Percentiles rank a stretch among this genome's conserved stretches.
These are phyloP conservation scores for Xylaria polymorpha DNA, from an alignment of 2,329 filamentous ascomycete species.

Conservation along the genomic window DNA sequence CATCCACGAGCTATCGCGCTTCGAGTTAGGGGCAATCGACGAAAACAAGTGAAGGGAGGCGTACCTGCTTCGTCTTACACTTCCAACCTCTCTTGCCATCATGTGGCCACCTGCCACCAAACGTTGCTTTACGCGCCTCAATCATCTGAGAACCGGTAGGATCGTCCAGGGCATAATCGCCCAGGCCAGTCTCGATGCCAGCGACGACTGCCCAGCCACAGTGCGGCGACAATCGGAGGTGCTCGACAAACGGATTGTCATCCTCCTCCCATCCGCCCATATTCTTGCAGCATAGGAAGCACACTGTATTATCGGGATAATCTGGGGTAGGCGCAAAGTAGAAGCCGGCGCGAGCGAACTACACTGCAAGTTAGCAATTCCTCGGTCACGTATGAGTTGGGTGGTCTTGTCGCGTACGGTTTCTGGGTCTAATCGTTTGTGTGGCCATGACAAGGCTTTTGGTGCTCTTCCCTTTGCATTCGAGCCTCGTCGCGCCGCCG, in stretches of 20 bases:
- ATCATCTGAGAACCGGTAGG: conserved; percentile 78
- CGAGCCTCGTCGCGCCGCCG: conserved; percentile 76
- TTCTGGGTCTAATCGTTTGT: conserved; percentile 72
- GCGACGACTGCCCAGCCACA: conserved; percentile 89
- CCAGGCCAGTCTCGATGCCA: conserved; percentile 69
- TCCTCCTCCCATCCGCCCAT: conserved; percentile 92
- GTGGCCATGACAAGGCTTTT: conserved; percentile 80
- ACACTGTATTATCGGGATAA: conserved; percentile 87
- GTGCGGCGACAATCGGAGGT: conserved; percentile 81
- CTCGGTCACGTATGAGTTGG: not conserved
- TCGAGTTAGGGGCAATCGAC: conserved; percentile 15
- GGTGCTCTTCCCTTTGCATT: conserved; percentile 67
- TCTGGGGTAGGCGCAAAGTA: conserved; percentile 82
- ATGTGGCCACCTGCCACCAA: conserved; percentile 87
- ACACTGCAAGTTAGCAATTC: conserved; percentile 37
- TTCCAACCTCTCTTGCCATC: conserved; percentile 89
- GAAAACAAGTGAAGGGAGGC: conserved; percentile 36
- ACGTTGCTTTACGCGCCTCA: conserved; percentile 84
- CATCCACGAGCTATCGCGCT: conserved; percentile 78
- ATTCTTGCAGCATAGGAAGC: conserved; percentile 85
- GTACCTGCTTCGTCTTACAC: conserved; percentile 87
- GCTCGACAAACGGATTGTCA: conserved; percentile 86
- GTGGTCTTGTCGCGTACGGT: conserved; percentile 61
- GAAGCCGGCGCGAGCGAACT: conserved; percentile 93
- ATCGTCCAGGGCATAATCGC: conserved; percentile 75